phyloP scores from a whole-genome alignment of 805 yeast species.

The Pichia sporocuriosa region DNA sequence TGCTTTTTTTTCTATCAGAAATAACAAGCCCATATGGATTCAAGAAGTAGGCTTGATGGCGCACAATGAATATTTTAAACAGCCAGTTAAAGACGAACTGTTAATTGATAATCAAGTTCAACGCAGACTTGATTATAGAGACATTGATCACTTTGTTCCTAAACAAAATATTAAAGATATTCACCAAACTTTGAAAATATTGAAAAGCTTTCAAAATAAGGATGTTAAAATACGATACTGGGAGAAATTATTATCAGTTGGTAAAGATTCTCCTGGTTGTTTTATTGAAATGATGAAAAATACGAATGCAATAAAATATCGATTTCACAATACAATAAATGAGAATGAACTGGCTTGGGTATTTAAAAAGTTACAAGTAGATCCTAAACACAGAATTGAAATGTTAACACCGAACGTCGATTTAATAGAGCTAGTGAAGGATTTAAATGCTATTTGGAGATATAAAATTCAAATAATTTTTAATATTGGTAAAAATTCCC shows the following conservation, averaged over 20 bases:
- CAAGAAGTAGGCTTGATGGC: not conserved
- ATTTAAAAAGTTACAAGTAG: conserved; percentile 4
- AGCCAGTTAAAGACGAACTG: not conserved
- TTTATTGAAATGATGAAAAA: conserved; percentile 7
- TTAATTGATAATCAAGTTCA: not conserved
- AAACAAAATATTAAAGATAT: not conserved
- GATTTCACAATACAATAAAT: not conserved
- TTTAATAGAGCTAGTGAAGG: conserved; percentile 4
- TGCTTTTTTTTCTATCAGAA: not conserved
- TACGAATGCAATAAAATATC: not conserved
- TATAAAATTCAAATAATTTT: conserved; percentile 4
- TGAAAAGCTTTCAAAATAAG: not conserved
- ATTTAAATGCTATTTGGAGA: conserved; percentile 4
- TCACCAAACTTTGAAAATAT: conserved; percentile 2
- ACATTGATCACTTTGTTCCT: not conserved
- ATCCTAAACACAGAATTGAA: conserved; percentile 11
- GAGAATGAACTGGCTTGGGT: conserved; percentile 10
- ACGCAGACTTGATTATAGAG: conserved; percentile 1
- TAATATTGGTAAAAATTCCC: conserved; percentile 4
- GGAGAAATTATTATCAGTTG: not conserved
- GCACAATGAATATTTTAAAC: not conserved
- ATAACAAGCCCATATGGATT: not conserved
- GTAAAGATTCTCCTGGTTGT: conserved; percentile 7
- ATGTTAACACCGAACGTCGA: conserved; percentile 12
- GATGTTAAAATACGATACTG: conserved; percentile 2